A percentile compares a stretch with the other conserved stretches of the same genome.
Conservation (phyloP, 2,329 filamentous ascomycete genomes). For the Penicillium sp. region DNA sequence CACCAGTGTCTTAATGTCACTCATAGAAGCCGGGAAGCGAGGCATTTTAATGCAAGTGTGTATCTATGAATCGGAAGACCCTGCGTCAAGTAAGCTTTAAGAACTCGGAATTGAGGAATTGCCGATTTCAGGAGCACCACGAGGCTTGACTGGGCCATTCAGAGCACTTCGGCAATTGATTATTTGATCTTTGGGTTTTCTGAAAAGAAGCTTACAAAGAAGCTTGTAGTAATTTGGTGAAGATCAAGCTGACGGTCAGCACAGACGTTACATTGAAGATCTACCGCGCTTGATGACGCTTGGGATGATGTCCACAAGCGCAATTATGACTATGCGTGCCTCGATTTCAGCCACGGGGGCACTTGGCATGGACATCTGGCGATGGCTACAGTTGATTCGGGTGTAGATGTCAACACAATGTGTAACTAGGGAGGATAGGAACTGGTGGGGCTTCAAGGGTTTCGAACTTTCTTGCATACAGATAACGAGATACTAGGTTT, state of each 20-base stretch:
- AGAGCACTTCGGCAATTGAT: too few species aligned
- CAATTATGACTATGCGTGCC: neutral
- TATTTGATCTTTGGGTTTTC: too few species aligned
- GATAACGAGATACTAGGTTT: too few species aligned
- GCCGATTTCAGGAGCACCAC: too few species aligned
- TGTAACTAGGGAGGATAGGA: neutral
- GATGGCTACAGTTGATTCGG: neutral
- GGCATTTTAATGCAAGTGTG: neutral
- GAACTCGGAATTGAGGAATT: too few species aligned
- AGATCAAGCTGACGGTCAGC: too few species aligned
- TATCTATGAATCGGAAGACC: neutral
- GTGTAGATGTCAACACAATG: neutral
- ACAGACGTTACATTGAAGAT: too few species aligned
- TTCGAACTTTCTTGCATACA: too few species aligned
- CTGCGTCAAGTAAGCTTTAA: neutral
- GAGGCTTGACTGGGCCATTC: too few species aligned
- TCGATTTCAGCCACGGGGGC: neutral
- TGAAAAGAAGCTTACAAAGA: too few species aligned
- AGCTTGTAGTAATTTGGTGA: too few species aligned
- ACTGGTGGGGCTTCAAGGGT: neutral
- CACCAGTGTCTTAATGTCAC: neutral
- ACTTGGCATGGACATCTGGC: neutral
- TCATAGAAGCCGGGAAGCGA: neutral
- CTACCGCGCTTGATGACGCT: neutral
- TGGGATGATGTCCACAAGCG: neutral